Evolutionary conservation across 2,329 filamentous ascomycete species (phyloP).

Genomic region (Metarhizium sp.): DNA sequence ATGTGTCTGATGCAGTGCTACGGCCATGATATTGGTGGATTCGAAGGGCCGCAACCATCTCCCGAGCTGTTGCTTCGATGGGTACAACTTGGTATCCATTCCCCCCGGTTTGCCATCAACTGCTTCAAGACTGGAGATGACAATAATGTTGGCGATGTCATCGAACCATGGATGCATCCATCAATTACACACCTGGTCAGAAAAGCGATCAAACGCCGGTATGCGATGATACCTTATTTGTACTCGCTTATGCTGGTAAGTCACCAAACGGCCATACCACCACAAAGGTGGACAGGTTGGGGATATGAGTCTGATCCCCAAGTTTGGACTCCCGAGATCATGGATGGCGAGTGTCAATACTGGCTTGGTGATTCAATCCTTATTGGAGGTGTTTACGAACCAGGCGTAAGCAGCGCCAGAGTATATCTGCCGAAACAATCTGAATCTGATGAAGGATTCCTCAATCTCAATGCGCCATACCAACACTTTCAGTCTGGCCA

Average conservation of each 20-base stretch:
- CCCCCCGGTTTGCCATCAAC: slow-evolving; percentile 65
- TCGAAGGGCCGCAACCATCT: slow-evolving; percentile 62
- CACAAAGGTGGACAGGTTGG: slow-evolving; percentile 66
- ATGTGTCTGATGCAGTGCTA: slow-evolving; percentile 61
- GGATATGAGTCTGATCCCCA: slow-evolving; percentile 58
- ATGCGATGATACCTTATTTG: slow-evolving; percentile 62
- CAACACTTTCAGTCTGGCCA: slow-evolving; percentile 39
- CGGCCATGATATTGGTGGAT: slow-evolving; percentile 67
- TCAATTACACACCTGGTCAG: slow-evolving; percentile 54
- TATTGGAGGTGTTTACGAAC: slow-evolving; percentile 57
- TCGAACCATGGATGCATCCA: slow-evolving; percentile 72
- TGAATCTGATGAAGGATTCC: slow-evolving; percentile 42
- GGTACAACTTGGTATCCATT: slow-evolving; percentile 63
- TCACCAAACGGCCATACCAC: slow-evolving; percentile 50
- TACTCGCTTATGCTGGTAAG: slow-evolving; percentile 56
- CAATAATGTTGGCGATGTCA: slow-evolving; percentile 60
- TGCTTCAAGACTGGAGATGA: slow-evolving; percentile 66
- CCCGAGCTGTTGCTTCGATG: slow-evolving; percentile 64
- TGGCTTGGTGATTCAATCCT: slow-evolving; percentile 62
- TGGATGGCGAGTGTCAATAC: slow-evolving; percentile 61
- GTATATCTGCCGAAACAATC: slow-evolving; percentile 49
- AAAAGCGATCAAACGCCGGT: slow-evolving; percentile 57
- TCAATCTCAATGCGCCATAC: slow-evolving; percentile 54
- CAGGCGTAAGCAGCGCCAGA: slow-evolving; percentile 38
- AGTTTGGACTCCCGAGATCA: slow-evolving; percentile 51